A percentile compares a stretch with the other conserved stretches of the same genome.
These are phyloP conservation scores for Leccinellum albellum DNA, from an alignment of 768 basidiomycete genomes.

Conservation along the genomic window DNA sequence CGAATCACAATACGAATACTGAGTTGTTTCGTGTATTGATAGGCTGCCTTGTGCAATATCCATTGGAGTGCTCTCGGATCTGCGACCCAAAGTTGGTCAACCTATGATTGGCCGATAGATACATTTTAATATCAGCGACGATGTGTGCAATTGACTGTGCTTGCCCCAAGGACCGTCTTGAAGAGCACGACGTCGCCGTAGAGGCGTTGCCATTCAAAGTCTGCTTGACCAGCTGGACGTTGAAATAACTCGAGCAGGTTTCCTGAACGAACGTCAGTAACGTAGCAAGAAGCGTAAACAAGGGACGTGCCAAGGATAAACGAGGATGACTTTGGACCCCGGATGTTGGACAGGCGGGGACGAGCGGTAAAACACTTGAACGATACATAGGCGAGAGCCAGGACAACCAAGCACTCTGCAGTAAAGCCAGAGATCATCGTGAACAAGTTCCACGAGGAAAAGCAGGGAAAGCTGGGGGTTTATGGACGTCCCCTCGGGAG, in stretches of 20 bases:
- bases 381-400: conserved; percentile 5
- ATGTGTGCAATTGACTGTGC: background rate
- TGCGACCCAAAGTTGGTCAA: conserved; percentile 42
- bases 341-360: conserved; percentile 9
- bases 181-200: conserved; percentile 31
- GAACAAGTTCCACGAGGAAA: background rate
- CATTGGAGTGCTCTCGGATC: conserved; percentile 44
- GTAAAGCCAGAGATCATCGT: conserved; percentile 11
- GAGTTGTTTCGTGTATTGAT: conserved; percentile 40
- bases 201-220: conserved; percentile 29
- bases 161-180: conserved; percentile 25
- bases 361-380: background rate
- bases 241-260: conserved; percentile 30
- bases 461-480: background rate
- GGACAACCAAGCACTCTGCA: background rate
- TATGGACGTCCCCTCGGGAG: background rate
- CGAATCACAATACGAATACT: conserved; percentile 17
- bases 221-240: conserved; percentile 21
- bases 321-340: conserved; percentile 22
- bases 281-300: background rate
- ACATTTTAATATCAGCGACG: conserved; percentile 2
- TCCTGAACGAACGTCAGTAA: conserved; percentile 20
- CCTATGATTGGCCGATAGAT: conserved; percentile 23
- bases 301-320: conserved; percentile 15
- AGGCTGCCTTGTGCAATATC: conserved; percentile 41